These are phyloP conservation scores for Brassica juncea DNA, from an alignment of 345 rosid species.

Conservation along the genomic window DNA sequence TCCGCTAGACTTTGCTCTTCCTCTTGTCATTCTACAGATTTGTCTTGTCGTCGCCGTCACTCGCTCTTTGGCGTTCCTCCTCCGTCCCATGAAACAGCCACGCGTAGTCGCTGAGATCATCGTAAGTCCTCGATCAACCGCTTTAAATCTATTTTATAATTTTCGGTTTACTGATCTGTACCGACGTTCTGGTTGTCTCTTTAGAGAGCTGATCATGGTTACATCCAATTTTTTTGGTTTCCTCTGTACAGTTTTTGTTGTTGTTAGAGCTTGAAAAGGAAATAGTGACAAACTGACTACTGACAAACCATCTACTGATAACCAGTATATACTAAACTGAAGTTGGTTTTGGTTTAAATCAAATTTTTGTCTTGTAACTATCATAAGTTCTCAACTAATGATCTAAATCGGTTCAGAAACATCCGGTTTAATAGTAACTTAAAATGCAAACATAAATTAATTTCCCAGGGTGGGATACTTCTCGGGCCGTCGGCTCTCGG, in stretches of 20 bases:
- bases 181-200: not conserved
- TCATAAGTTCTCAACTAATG: too few species aligned
- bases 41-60: constrained; percentile 65
- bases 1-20: constrained; percentile 69
- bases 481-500: constrained; percentile 84
- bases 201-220: not conserved
- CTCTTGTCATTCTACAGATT: constrained; percentile 74
- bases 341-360: not conserved
- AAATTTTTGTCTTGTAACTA: too few species aligned
- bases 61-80: constrained; percentile 58
- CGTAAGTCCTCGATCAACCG: constrained; percentile 40
- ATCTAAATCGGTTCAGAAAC: not conserved
- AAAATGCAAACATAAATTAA: constrained; percentile 1
- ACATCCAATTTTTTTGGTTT: not conserved
- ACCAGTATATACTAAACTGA: too few species aligned
- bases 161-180: not conserved
- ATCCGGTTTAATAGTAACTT: not conserved
- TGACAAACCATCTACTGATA: not conserved
- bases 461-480: constrained; percentile 61
- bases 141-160: too few species aligned
- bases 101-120: constrained; percentile 86
- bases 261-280: not conserved
- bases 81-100: constrained; percentile 74
- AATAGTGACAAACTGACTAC: not conserved
- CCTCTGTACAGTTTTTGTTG: not conserved